phyloP scores from a whole-genome alignment of 345 rosid species.

The Gynandropsis gynandra region DNA sequence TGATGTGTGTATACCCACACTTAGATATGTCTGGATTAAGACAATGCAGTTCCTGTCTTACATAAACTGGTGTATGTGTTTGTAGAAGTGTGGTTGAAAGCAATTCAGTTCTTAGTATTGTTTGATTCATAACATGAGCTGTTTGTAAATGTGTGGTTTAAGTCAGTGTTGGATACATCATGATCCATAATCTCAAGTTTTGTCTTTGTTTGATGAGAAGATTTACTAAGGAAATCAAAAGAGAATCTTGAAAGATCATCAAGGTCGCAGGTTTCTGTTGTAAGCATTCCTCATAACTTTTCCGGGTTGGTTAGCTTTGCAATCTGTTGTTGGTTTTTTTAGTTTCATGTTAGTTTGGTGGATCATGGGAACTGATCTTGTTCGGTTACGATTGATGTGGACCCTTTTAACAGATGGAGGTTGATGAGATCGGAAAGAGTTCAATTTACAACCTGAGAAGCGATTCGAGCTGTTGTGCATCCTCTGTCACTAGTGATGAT shows the following conservation, averaged over 20 bases:
- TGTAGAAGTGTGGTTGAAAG: too few relatives aligned
- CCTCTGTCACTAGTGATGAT: conserved; percentile 62
- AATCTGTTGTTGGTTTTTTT: not conserved
- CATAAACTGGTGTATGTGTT: not conserved
- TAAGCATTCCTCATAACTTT: conserved; percentile 23
- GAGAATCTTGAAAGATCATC: conserved; percentile 27
- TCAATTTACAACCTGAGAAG: conserved; percentile 33
- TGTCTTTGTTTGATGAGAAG: conserved; percentile 15
- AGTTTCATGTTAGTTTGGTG: not conserved
- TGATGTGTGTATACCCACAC: too few relatives aligned
- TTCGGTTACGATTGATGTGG: conserved; percentile 5
- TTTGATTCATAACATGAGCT: conserved; percentile 9
- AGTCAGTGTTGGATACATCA: too few relatives aligned
- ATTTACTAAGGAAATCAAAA: conserved; percentile 30
- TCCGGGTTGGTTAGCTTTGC: conserved; percentile 5
- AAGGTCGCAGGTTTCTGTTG: conserved; percentile 32
- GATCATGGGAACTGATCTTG: not conserved
- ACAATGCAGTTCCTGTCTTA: conserved; percentile 9
- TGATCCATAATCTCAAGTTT: too few relatives aligned
- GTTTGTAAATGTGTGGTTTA: too few relatives aligned
- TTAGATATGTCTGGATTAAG: not conserved
- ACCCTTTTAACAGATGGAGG: conserved; percentile 16
- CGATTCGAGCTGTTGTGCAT: conserved; percentile 49
- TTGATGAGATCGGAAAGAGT: conserved; percentile 29
- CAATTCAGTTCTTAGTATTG: too few relatives aligned